Percentiles rank a stretch among this genome's conserved stretches.
phyloP scores from a whole-genome alignment of 495 filamentous ascomycete genomes.

The Aspergillus bridgeri region DNA sequence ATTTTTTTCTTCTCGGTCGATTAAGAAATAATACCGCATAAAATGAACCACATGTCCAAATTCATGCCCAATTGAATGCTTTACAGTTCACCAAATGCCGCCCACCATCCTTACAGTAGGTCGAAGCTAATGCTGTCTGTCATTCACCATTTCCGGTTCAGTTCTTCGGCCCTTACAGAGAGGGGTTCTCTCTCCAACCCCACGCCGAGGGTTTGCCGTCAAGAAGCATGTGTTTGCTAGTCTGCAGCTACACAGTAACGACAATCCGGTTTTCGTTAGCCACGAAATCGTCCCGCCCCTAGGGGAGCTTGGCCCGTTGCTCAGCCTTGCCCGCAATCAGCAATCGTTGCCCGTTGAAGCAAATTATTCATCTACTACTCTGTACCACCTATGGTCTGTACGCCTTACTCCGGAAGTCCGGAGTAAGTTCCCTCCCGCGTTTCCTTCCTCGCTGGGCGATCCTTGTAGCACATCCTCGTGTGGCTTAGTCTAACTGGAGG shows the following conservation, averaged over 20 bases:
- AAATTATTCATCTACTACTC: slow-evolving; percentile 3
- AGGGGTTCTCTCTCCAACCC: too few relatives aligned
- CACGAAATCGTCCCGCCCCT: slow-evolving; percentile 12
- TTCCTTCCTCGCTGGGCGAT: slow-evolving; percentile 4
- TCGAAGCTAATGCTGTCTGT: not conserved
- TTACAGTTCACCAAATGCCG: not conserved
- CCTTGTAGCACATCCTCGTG: not conserved
- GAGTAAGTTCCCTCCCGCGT: slow-evolving; percentile 2
- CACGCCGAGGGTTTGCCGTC: not conserved
- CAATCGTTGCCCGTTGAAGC: slow-evolving; percentile 4
- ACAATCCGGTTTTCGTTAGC: not conserved
- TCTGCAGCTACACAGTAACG: not conserved
- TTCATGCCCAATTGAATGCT: not conserved
- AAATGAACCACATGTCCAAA: not conserved
- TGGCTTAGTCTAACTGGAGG: not conserved
- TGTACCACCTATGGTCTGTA: too few relatives aligned
- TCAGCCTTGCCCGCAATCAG: not conserved
- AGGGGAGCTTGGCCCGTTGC: slow-evolving; percentile 3
- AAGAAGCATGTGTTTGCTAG: not conserved
- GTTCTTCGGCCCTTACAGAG: not conserved
- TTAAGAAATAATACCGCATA: not conserved
- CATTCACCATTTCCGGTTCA: not conserved
- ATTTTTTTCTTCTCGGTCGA: slow-evolving; percentile 12
- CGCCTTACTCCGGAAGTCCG: too few relatives aligned
- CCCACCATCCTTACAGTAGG: not conserved